Evolutionary conservation across 2,329 filamentous ascomycete species (phyloP).

Genomic region (Nigrospora osmanthi): DNA sequence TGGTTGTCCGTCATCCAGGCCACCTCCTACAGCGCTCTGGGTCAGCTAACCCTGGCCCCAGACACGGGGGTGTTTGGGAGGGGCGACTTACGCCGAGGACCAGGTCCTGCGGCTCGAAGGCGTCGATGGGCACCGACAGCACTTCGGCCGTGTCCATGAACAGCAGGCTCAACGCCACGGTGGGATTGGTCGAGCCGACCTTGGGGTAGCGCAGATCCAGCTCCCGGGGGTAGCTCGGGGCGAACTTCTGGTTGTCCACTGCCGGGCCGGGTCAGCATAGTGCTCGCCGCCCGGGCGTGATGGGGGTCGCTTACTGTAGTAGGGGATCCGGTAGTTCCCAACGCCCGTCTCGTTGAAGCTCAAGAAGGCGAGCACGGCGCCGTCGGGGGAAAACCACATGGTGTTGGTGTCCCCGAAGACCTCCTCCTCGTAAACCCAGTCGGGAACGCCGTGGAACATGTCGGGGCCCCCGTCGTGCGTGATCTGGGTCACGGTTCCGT

Average conservation of each 20-base stretch:
- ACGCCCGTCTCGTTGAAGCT: constrained; percentile 60
- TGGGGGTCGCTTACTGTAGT: constrained; percentile 43
- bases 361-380: constrained; percentile 44
- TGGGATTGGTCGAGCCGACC: constrained; percentile 60
- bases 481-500: constrained; percentile 46
- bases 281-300: not conserved
- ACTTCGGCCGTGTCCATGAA: constrained; percentile 38
- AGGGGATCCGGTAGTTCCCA: constrained; percentile 56
- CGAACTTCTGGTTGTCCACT: constrained; percentile 36
- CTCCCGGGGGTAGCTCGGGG: constrained; percentile 54
- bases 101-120: constrained; percentile 51
- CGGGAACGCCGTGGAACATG: constrained; percentile 56
- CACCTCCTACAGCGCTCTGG: constrained; percentile 34
- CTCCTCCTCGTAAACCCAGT: constrained; percentile 58
- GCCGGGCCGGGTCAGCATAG: no score
- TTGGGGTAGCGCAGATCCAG: constrained; percentile 62
- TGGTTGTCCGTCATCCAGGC: constrained; percentile 58
- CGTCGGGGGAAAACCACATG: constrained; percentile 51
- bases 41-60: no score
- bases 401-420: constrained; percentile 42
- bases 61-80: no score
- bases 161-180: constrained; percentile 50
- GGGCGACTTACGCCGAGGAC: constrained; percentile 40
- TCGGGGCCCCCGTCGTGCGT: constrained; percentile 53
- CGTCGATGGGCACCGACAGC: constrained; percentile 41